These are phyloP conservation scores for Acanthamoeba lenticulata DNA, from an alignment of 208 protist species.

Conservation along the genomic window DNA sequence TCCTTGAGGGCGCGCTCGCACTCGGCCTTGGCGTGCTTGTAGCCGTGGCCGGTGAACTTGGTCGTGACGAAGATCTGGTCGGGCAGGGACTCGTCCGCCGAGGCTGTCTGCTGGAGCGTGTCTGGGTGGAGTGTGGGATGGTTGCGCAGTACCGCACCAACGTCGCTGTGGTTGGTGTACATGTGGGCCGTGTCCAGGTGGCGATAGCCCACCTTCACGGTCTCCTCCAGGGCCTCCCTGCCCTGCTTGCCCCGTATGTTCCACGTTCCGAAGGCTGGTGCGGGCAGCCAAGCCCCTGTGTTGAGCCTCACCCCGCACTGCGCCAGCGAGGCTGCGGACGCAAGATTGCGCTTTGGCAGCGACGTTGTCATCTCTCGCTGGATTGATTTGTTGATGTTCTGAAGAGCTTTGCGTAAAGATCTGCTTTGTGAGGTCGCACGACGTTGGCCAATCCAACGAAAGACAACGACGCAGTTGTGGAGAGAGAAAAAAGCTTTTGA, in stretches of 20 bases:
- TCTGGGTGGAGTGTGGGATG: not conserved
- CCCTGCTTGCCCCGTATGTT: not conserved
- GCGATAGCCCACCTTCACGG: not conserved
- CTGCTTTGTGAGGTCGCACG: too few species aligned
- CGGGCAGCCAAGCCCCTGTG: not conserved
- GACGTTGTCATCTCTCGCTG: not conserved
- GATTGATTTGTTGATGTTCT: too few species aligned
- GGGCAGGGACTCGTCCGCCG: not conserved
- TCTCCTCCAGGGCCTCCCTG: not conserved
- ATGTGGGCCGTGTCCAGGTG: conserved; percentile 55
- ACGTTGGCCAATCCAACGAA: too few species aligned
- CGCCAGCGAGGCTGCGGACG: not conserved
- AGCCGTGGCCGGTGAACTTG: conserved; percentile 39
- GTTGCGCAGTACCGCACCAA: not conserved
- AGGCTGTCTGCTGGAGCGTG: not conserved
- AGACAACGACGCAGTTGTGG: too few species aligned
- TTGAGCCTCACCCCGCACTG: not conserved
- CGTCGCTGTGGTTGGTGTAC: conserved; percentile 36
- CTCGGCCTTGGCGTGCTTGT: not conserved
- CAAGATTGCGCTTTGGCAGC: not conserved
- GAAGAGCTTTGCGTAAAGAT: too few species aligned
- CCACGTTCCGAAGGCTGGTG: not conserved
- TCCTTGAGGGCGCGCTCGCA: not conserved
- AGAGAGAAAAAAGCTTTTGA: too few species aligned
- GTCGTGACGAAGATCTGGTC: not conserved